These are phyloP conservation scores for Lactarius tabidus DNA, from an alignment of 768 basidiomycete genomes.

Conservation along the genomic window DNA sequence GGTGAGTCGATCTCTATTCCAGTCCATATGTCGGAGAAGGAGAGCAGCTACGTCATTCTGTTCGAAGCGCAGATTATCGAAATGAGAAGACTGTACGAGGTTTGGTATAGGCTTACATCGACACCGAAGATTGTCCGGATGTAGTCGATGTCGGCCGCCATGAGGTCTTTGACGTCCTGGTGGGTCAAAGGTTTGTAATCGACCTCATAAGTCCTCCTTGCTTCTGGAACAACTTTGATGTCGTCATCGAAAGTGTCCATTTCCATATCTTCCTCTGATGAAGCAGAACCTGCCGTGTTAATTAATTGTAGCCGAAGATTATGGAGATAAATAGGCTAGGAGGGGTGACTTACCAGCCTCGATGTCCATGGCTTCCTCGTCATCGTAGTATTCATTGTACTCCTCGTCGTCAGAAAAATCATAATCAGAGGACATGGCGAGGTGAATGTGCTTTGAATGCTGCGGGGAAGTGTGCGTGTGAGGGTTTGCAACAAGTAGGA, in stretches of 20 bases:
- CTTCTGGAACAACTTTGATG: slow-evolving; percentile 53
- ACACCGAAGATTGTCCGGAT: slow-evolving; percentile 85
- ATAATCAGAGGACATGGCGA: slow-evolving; percentile 58
- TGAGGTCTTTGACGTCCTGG: slow-evolving; percentile 68
- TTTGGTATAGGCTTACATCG: slow-evolving; percentile 55
- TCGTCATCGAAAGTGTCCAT: slow-evolving; percentile 64
- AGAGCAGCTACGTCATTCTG: slow-evolving; percentile 69
- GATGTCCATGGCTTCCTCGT: slow-evolving; percentile 60
- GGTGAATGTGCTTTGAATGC: slow-evolving; percentile 9
- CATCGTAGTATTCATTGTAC: slow-evolving; percentile 60
- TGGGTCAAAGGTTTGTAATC: slow-evolving; percentile 77
- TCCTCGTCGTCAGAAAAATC: slow-evolving; percentile 66
- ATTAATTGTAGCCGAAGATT: slow-evolving; percentile 26
- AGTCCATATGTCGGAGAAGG: slow-evolving; percentile 76
- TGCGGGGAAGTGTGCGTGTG: slow-evolving; percentile 5
- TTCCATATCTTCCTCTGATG: slow-evolving; percentile 61
- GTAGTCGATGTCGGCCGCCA: slow-evolving; percentile 77
- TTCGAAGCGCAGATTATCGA: background rate
- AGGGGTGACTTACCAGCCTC: slow-evolving; percentile 45
- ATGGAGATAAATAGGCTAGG: slow-evolving; percentile 25
- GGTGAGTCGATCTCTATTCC: slow-evolving; percentile 96
- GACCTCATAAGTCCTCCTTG: slow-evolving; percentile 72
- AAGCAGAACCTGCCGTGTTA: slow-evolving; percentile 36
- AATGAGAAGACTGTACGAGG: background rate
- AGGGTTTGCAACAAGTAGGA: slow-evolving; percentile 7